Conservation (phyloP, 495 filamentous ascomycete genomes). For the Emericellopsis terricola region DNA sequence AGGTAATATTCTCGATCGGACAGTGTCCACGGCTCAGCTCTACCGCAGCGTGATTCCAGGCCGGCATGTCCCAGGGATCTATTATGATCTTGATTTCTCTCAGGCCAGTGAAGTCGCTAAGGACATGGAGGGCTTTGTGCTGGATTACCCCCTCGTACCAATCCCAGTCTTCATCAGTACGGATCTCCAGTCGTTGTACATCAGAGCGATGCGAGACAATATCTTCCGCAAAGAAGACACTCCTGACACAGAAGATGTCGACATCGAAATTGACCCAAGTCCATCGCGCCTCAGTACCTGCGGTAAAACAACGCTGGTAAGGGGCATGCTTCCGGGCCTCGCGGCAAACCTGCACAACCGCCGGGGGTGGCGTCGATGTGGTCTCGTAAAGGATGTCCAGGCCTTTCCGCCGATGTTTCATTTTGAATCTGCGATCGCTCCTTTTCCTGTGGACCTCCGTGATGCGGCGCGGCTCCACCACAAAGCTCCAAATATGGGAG, state of each 20-base stretch:
- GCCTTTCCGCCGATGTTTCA: neutral
- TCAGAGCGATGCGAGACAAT: too few relatives aligned
- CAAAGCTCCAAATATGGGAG: conserved; percentile 7
- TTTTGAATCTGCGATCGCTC: neutral
- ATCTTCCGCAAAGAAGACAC: too few relatives aligned
- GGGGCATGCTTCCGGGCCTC: neutral
- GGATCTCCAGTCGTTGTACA: too few relatives aligned
- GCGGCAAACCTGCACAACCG: neutral
- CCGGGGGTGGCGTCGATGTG: neutral
- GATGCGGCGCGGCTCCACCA: conserved; percentile 8
- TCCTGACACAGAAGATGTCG: neutral
- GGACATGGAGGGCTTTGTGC: too few relatives aligned
- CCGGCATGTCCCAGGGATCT: neutral
- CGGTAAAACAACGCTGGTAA: neutral
- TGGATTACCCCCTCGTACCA: too few relatives aligned
- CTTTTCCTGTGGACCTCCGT: conserved; percentile 7
- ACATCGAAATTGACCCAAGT: neutral
- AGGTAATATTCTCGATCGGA: neutral
- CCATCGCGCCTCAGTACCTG: neutral
- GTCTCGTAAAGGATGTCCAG: conserved; percentile 1
- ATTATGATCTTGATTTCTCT: too few relatives aligned
- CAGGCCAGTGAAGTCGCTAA: too few relatives aligned
- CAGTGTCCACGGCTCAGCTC: neutral
- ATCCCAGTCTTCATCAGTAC: too few relatives aligned
- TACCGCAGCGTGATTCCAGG: neutral